Base-by-base conservation (phyloP, 352 stramenopile species). In the Elongisporangium anandrum region DNA sequence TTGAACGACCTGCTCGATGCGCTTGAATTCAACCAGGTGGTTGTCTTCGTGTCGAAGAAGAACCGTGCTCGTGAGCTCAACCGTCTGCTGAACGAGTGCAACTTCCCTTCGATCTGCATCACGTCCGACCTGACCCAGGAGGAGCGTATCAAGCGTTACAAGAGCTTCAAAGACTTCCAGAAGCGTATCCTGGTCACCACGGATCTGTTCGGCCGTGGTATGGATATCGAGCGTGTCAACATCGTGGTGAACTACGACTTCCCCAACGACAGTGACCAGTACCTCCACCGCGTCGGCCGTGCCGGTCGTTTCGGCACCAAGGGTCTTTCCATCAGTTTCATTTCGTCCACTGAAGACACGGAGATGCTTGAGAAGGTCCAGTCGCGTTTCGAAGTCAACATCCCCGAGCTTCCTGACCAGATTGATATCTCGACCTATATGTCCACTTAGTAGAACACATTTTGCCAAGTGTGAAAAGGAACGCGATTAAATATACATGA, bases 161-260 rank as follows among this genome's bases (percentile, higher is more conserved):
- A 99, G 85, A 97, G 92, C 68, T 99, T 99, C 83, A 99, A 99
- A 85, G 96, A 99, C 59, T 99, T 99, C 79, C 95, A 99, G 81
- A 98, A 98, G 71, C 97, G 97, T 74, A 99, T 99, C 72, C 84
- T 99, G 52, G 97, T 99, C 41, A 98, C 97, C 52, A 99, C 98
- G 61, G 97, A 99, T 78, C 84, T 99, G 60, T 99, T 99, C 71
- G 97, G 97, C 54, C 97, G 98, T 84, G 98, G 98, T 68, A 99
- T 99, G 85, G 98, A 99, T 92, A 99, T 99, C 75, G 97, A 99
- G 83, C 95, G 96, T 73, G 97, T 99, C 53, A 99, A 99, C 86
- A 98, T 99, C 65, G 98, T 99, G 47, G 97, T 99, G 71, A 99
- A 99, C 90, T 99, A 99, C 79, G 98, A 99, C 75, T 99, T 99